Percentiles rank a stretch among this genome's conserved stretches.
Evolutionary conservation across 129 eudicot species (phyloP).

Genomic region (Ambrosia artemisiifolia): DNA sequence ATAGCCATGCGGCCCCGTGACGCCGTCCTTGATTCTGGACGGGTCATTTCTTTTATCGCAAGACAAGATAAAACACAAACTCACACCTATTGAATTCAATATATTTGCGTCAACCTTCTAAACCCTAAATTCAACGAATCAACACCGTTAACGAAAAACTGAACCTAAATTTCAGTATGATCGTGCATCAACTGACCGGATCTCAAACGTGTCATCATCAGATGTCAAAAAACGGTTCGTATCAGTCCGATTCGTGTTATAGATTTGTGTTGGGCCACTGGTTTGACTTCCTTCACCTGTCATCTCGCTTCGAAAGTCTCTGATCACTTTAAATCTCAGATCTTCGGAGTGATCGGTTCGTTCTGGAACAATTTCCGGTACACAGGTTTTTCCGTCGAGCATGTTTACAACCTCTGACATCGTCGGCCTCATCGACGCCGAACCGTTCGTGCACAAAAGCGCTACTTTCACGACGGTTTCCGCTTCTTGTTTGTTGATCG

Average conservation of each 20-base stretch:
- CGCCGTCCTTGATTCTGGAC: not conserved
- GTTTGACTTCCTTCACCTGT: conserved; percentile 30
- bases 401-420: conserved; percentile 70
- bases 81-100: not conserved
- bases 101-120: not conserved
- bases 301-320: conserved; percentile 50
- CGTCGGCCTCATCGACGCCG: conserved; percentile 61
- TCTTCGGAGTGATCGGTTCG: conserved; percentile 40
- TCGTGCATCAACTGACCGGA: conserved; percentile 18
- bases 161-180: conserved; percentile 13
- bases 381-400: conserved; percentile 53
- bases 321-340: conserved; percentile 67
- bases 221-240: conserved; percentile 32
- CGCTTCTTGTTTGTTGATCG: conserved; percentile 50
- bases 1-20: not conserved
- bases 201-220: conserved; percentile 34
- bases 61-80: not conserved
- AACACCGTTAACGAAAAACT: too few relatives aligned
- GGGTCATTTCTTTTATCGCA: not conserved
- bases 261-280: not conserved
- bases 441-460: conserved; percentile 60
- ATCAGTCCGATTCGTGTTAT: conserved; percentile 26
- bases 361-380: conserved; percentile 49
- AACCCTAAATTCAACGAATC: not conserved
- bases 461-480: conserved; percentile 54